phyloP scores from a whole-genome alignment of 2,329 filamentous ascomycete species.

The Dactylonectria macrodidyma region DNA sequence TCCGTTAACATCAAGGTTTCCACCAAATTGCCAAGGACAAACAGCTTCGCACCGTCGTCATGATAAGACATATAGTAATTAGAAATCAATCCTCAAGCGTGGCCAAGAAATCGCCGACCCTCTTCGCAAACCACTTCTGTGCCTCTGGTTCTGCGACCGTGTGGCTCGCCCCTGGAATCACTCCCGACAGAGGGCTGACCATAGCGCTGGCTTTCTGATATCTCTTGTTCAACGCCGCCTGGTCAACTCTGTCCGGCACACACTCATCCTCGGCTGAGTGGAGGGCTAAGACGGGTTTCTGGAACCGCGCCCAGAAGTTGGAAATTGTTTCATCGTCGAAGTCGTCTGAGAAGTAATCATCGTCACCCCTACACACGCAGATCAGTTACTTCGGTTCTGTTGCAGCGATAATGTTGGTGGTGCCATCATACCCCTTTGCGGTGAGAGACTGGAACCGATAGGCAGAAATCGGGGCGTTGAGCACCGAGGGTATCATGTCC shows the following conservation, averaged over 20 bases:
- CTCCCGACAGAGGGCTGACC: conserved; percentile 65
- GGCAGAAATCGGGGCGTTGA: conserved; percentile 65
- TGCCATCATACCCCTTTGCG: conserved; percentile 62
- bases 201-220: conserved; percentile 67
- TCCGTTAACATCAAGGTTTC: no score
- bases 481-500: conserved; percentile 57
- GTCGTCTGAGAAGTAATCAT: conserved; percentile 92
- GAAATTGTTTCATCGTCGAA: conserved; percentile 70
- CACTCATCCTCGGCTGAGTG: conserved; percentile 78
- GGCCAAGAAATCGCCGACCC: conserved; percentile 63
- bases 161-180: conserved; percentile 69
- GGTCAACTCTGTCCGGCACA: conserved; percentile 72
- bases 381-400: neutral
- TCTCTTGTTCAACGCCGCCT: conserved; percentile 67
- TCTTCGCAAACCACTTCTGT: conserved; percentile 64
- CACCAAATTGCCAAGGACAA: no score
- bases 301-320: conserved; percentile 76
- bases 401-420: conserved; percentile 20
- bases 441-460: conserved; percentile 67
- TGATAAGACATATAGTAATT: no score
- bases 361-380: conserved; percentile 72
- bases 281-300: conserved; percentile 74
- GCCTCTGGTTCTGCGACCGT: conserved; percentile 62
- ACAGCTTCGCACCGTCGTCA: no score
- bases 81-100: conserved; percentile 36